Conservation (phyloP, 306 rosid species). For the Fragaria ananassa region DNA sequence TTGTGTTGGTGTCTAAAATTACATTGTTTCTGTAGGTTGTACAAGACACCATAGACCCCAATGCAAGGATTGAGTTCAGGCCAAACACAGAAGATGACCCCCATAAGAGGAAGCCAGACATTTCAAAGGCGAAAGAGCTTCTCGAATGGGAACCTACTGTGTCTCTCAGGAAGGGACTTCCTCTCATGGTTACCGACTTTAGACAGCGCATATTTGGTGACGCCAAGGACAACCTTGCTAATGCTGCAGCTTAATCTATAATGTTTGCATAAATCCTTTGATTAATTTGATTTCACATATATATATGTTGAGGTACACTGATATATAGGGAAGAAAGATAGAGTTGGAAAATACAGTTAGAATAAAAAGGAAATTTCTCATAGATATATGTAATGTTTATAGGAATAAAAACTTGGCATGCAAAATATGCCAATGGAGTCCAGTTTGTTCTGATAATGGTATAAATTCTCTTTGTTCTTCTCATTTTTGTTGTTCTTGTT, state of each 20-base stretch:
- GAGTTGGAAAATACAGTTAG: slow-evolving; percentile 10
- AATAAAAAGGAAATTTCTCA: slow-evolving; percentile 3
- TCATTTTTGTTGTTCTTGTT: not conserved
- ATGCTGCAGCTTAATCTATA: slow-evolving; percentile 12
- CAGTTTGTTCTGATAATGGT: slow-evolving; percentile 5
- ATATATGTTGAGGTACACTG: not conserved
- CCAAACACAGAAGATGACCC: slow-evolving; percentile 97
- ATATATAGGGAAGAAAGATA: slow-evolving; percentile 14
- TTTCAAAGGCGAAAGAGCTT: slow-evolving; percentile 80
- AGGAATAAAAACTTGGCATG: slow-evolving; percentile 27
- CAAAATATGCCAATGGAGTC: slow-evolving; percentile 22
- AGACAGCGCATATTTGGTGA: slow-evolving; percentile 74
- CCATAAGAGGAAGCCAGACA: slow-evolving; percentile 93
- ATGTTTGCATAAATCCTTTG: not conserved
- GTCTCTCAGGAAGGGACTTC: slow-evolving; percentile 87
- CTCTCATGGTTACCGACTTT: slow-evolving; percentile 81
- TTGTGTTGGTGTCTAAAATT: not conserved
- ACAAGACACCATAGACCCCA: slow-evolving; percentile 81
- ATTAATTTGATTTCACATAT: not conserved
- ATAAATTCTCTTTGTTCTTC: not conserved
- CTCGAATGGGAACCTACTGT: slow-evolving; percentile 86
- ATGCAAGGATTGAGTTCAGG: slow-evolving; percentile 84
- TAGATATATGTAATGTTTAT: slow-evolving; percentile 16
- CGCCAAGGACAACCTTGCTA: slow-evolving; percentile 21
- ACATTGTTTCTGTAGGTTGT: slow-evolving; percentile 49